A percentile compares a stretch with the other conserved stretches of the same genome.
Conservation (phyloP, 129 eudicot species). For the Mikania micrantha region DNA sequence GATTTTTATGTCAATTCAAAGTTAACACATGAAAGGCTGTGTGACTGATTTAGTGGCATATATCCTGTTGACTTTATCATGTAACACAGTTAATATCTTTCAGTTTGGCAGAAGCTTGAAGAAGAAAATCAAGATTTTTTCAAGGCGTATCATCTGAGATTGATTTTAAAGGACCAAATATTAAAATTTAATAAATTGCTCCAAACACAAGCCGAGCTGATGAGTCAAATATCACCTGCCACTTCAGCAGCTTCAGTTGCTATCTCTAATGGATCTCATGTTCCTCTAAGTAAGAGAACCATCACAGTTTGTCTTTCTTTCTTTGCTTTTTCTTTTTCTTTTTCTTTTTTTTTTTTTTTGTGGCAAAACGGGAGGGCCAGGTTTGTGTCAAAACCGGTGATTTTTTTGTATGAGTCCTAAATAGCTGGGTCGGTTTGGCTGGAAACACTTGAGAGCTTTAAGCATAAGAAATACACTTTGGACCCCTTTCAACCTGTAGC, state of each 20-base stretch:
- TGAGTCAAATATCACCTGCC: slow-evolving; percentile 41
- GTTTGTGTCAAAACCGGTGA: background rate
- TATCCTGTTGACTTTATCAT: background rate
- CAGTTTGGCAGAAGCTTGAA: slow-evolving; percentile 96
- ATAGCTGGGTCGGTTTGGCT: background rate
- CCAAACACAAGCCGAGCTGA: slow-evolving; percentile 64
- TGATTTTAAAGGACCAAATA: slow-evolving; percentile 78
- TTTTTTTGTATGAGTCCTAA: background rate
- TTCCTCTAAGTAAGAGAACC: slow-evolving; percentile 42
- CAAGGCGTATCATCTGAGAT: slow-evolving; percentile 70
- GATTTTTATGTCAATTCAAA: background rate
- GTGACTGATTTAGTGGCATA: background rate
- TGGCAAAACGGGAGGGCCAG: background rate
- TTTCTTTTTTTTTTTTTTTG: too few species aligned
- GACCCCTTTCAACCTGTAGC: background rate
- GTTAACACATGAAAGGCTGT: background rate
- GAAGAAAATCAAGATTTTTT: slow-evolving; percentile 84
- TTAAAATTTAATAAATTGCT: slow-evolving; percentile 44
- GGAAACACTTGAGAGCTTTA: background rate
- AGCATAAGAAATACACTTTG: background rate
- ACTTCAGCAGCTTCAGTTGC: slow-evolving; percentile 46
- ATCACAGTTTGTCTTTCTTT: background rate
- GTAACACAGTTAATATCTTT: slow-evolving; percentile 12
- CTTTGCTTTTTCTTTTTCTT: too few species aligned
- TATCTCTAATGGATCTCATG: slow-evolving; percentile 51